Evolutionary conservation across 2,329 filamentous ascomycete genomes (phyloP).

Genomic region (Penicillium sp.): DNA sequence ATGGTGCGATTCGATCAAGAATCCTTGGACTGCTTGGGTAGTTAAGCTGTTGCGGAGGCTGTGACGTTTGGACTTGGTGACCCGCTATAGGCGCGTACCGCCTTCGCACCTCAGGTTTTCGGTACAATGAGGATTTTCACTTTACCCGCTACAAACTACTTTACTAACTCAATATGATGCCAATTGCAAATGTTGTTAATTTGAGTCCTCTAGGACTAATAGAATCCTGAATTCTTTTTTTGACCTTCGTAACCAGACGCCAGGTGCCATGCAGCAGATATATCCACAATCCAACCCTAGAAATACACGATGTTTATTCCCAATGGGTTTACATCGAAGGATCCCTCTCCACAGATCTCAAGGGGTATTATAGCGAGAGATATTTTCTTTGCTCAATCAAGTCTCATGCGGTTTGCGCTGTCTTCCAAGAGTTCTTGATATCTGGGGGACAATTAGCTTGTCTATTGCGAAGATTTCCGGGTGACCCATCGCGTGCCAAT

Average conservation of each 20-base stretch:
- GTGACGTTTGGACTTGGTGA: not conserved
- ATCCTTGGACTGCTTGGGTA: not conserved
- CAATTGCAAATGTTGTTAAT: not conserved
- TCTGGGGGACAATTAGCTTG: constrained; percentile 28
- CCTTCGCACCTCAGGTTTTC: not conserved
- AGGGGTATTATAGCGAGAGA: not conserved
- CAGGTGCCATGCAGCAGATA: constrained; percentile 37
- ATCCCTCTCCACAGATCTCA: not conserved
- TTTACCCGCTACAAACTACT: not conserved
- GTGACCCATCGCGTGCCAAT: not conserved
- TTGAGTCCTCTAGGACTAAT: not conserved
- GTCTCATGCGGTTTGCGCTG: constrained; percentile 31
- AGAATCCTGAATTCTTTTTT: constrained; percentile 8
- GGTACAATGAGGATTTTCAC: not conserved
- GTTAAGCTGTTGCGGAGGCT: not conserved
- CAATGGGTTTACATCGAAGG: not conserved
- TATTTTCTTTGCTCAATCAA: constrained; percentile 1
- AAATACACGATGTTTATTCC: constrained; percentile 24
- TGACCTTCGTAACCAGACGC: constrained; percentile 32
- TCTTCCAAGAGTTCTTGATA: constrained; percentile 48
- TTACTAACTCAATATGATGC: not conserved
- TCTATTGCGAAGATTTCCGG: constrained; percentile 1
- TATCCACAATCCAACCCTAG: constrained; percentile 25
- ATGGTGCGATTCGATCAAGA: constrained; percentile 14
- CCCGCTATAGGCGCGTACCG: not conserved